Conservation (phyloP, 176 grass and related monocot genomes). For the Zizania latifolia region DNA sequence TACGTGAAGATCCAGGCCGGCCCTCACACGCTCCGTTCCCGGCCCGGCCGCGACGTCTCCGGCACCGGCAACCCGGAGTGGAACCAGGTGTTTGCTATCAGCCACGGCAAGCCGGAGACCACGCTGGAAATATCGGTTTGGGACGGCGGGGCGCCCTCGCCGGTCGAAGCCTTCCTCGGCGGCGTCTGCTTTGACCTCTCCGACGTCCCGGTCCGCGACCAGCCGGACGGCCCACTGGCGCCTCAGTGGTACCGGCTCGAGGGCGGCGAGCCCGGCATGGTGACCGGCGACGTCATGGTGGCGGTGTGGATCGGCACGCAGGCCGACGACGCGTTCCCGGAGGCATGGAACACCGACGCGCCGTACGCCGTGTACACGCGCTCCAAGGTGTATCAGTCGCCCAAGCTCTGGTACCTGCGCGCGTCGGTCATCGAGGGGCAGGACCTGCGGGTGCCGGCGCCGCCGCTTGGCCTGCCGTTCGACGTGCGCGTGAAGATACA, state of each 20-base stretch:
- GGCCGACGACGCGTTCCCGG: slow-evolving; percentile 87
- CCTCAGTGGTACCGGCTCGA: slow-evolving; percentile 96
- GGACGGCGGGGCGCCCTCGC: slow-evolving; percentile 45
- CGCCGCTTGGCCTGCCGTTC: slow-evolving; percentile 46
- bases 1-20: slow-evolving; percentile 64
- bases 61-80: slow-evolving; percentile 68
- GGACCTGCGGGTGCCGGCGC: slow-evolving; percentile 61
- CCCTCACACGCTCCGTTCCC: slow-evolving; percentile 42
- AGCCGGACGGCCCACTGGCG: slow-evolving; percentile 74
- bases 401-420: slow-evolving; percentile 94
- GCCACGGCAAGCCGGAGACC: slow-evolving; percentile 50
- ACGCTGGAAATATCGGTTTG: slow-evolving; percentile 84
- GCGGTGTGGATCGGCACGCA: slow-evolving; percentile 94
- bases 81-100: slow-evolving; percentile 82
- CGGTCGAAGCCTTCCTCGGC: slow-evolving; percentile 53
- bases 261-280: slow-evolving; percentile 48
- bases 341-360: slow-evolving; percentile 80
- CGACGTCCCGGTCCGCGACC: slow-evolving; percentile 68
- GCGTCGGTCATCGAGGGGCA: slow-evolving; percentile 81
- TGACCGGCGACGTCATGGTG: slow-evolving; percentile 90
- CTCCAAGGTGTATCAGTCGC: slow-evolving; percentile 95
- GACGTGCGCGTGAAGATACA: slow-evolving; percentile 86
- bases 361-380: slow-evolving; percentile 78
- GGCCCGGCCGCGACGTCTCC: slow-evolving; percentile 43
- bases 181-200: slow-evolving; percentile 98